Evolutionary conservation across 345 rosid species (phyloP), one percentile per base, ranked within the genome.

Genomic region (Acer saccharum): DNA sequence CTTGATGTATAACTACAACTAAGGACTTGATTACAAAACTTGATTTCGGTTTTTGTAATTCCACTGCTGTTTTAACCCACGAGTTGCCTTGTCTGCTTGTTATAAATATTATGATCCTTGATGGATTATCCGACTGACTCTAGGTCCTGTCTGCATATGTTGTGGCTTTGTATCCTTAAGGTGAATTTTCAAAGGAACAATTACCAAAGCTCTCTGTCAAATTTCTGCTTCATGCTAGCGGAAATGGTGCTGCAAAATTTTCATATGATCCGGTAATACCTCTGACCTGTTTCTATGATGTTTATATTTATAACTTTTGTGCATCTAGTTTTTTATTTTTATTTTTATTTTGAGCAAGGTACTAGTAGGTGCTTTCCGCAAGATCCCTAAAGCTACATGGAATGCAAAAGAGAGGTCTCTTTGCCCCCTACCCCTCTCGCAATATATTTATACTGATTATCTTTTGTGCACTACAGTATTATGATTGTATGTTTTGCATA

Each of bases 361-460:
- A 29, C 76, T 93, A 14, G 88, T 95, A 60, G 88, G 75, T 77
- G 93, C 96, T 79, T 80, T 93, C 68, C 96, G 86, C 70, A 90
- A 88, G 85, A 87, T 93, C 84, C 93, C 99, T 54, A 90, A 83
- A 77, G 97, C 98, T 79, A 75, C 87, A 44, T 95, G 99, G 99
- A 90, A 90, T 87, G 89, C 92, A 50, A 93, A 90, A 90, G 99
- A 95, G 83, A 93, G 97, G 98, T 94, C 61, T 81, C 50, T 80
- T 80, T 35, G 60, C 25, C 62, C 20, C 21, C 50, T 25, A 0
- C 25, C 62, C 48, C 1, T 81, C 65, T 55, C 60, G 41, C 2
- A 10, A 23, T 44, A 52, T 21, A 32, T 20, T 2, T 27, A 20
- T 52, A 20, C 6, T 61, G 7, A 9, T 6, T 74, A 9, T 69